Conservation (phyloP, 2,329 filamentous ascomycete genomes). For the Trichoderma hamatum region DNA sequence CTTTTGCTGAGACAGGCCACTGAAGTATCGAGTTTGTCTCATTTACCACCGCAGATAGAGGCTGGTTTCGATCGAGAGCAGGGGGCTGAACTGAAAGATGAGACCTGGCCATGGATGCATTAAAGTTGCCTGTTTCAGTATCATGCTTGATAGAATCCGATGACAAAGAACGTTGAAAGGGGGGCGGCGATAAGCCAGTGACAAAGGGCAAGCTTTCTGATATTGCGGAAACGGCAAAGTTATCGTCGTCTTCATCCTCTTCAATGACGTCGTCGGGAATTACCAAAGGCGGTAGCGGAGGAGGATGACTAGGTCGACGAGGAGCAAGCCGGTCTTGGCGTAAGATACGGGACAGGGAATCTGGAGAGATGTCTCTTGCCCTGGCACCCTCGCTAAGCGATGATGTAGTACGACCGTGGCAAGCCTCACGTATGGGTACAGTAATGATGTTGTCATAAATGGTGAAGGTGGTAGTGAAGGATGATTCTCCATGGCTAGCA, state of each 20-base stretch:
- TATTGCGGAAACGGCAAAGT: constrained; percentile 59
- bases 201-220: constrained; percentile 50
- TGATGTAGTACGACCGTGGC: constrained; percentile 17
- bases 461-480: constrained; percentile 30
- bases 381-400: constrained; percentile 46
- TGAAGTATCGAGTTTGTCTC: constrained; percentile 27
- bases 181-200: constrained; percentile 57
- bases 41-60: constrained; percentile 19
- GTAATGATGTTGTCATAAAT: constrained; percentile 39
- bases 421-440: constrained; percentile 32
- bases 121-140: constrained; percentile 27
- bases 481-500: constrained; percentile 29
- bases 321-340: constrained; percentile 48
- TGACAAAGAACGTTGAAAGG: constrained; percentile 46
- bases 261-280: constrained; percentile 47
- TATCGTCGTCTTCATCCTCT: constrained; percentile 62
- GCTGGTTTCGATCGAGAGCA: not conserved
- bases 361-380: constrained; percentile 58
- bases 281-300: constrained; percentile 38
- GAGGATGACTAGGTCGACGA: constrained; percentile 33
- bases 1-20: constrained; percentile 34
- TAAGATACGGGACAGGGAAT: constrained; percentile 56
- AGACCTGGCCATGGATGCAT: not conserved
- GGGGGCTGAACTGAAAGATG: not conserved
- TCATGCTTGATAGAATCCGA: constrained; percentile 36